Base-by-base conservation (phyloP, 148 eudicot genomes). In the Vaccinium myrtillus region DNA sequence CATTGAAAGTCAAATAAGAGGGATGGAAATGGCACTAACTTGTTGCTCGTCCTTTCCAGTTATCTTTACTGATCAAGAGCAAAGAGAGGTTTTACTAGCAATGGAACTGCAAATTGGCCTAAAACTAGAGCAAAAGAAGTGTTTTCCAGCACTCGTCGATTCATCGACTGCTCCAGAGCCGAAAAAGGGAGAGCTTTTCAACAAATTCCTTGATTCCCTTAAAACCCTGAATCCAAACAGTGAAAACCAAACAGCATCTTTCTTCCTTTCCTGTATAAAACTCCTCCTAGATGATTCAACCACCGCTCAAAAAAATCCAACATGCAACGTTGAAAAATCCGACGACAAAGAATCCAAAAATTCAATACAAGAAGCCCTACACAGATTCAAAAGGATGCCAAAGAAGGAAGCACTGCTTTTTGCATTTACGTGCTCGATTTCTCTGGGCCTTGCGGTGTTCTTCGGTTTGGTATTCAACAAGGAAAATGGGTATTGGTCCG, bases 401-500 rank as follows among this genome's bases (percentile, higher is more conserved):
- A 81, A 74, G 25, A 82, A 23, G 1, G 82, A 87, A 58, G 77
- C 84, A 77, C 79, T 92, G 12, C 19, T 86, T 18, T 91, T 90
- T 83, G 92, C 94, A 9, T n/a, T 85, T 81, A 92, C 90, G 81
- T 91, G 92, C 51, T 88, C 94, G 1, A 77, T 92, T 75, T 87
- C 93, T 13, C 81, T 92, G 9, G 89, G 90, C 54, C 87, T 91
- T 7, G 91, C 93, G 0, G 90, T 90, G 48, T 79, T 91, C 19
- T 75, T 92, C 25, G 95, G 95, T n/a, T 54, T 90, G 85, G 63
- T 53, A 1, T 91, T 87, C 53, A 87, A 87, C 90, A 91, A 80
- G 59, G 79, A 84, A 77, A 89, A 91, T 39, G 95, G 90, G n/a
- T 89, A 86, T 58, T 92, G 95, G 94, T 90, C 94, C 3, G 93